Conservation (phyloP, 441 rosid species). For the Cnidoscolus chayamansa region DNA sequence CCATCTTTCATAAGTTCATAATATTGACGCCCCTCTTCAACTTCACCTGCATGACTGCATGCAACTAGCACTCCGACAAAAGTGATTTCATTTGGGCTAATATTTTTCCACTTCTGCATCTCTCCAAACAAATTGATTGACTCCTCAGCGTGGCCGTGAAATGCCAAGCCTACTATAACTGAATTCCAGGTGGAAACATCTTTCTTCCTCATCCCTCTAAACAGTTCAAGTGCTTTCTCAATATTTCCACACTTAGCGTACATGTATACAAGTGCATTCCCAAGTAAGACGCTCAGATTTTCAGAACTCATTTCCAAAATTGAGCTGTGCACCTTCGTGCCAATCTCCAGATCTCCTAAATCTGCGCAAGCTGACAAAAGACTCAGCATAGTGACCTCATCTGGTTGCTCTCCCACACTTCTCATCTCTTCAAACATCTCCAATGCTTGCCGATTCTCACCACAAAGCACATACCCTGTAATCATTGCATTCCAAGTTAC, state of each 20-base stretch:
- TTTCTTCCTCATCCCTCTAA: conserved; percentile 42
- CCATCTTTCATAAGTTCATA: conserved; percentile 47
- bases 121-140: conserved; percentile 51
- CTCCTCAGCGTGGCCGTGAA: conserved; percentile 56
- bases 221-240: conserved; percentile 52
- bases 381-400: conserved; percentile 71
- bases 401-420: conserved; percentile 47
- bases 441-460: conserved; percentile 48
- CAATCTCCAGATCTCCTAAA: conserved; percentile 53
- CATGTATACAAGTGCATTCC: conserved; percentile 75
- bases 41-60: conserved; percentile 64
- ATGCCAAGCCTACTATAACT: conserved; percentile 63
- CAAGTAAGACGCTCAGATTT: conserved; percentile 45
- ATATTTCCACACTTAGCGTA: conserved; percentile 76
- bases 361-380: conserved; percentile 64
- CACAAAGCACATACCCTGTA: conserved; percentile 52
- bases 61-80: conserved; percentile 69
- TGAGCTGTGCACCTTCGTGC: conserved; percentile 48
- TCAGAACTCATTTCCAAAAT: conserved; percentile 36
- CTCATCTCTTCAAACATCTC: conserved; percentile 56
- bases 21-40: conserved; percentile 53
- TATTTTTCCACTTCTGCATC: conserved; percentile 39
- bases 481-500: conserved; percentile 79
- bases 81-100: conserved; percentile 63
- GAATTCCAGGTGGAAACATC: conserved; percentile 80